Conservation (phyloP, 176 grass and related monocot genomes). For the Areca catechu region DNA sequence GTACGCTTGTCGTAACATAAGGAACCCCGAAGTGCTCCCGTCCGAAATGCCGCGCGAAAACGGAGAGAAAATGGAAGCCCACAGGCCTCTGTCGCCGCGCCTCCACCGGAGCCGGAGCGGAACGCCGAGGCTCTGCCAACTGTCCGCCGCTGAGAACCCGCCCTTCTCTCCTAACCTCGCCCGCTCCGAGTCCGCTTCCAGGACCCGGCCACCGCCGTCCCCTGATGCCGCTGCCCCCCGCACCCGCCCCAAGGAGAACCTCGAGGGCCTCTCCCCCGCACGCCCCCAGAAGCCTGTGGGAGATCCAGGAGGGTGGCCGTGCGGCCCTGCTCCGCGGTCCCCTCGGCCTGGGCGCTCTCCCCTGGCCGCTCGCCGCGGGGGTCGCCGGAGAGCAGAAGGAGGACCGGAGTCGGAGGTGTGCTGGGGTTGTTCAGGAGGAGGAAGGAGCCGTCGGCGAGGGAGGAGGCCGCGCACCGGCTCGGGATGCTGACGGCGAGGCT, state of each 20-base stretch:
- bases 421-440: constrained; percentile 30
- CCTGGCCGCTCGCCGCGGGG: constrained; percentile 24
- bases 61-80: background rate
- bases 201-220: background rate
- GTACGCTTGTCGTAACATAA: no score
- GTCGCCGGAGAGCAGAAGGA: background rate
- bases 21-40: background rate
- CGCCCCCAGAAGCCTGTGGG: constrained; percentile 10
- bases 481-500: constrained; percentile 47
- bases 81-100: background rate
- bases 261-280: constrained; percentile 1
- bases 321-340: no score
- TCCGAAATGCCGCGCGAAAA: background rate
- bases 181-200: background rate
- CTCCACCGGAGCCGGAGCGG: no score
- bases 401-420: constrained; percentile 13
- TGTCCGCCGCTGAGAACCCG: no score
- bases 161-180: no score
- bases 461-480: constrained; percentile 48
- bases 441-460: constrained; percentile 39
- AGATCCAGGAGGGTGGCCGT: background rate
- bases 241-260: constrained; percentile 27
- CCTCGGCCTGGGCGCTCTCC: constrained; percentile 25
- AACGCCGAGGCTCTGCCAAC: no score
- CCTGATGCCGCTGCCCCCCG: background rate